Conservation (phyloP, 805 yeast species). For the Ogataea zsoltii region DNA sequence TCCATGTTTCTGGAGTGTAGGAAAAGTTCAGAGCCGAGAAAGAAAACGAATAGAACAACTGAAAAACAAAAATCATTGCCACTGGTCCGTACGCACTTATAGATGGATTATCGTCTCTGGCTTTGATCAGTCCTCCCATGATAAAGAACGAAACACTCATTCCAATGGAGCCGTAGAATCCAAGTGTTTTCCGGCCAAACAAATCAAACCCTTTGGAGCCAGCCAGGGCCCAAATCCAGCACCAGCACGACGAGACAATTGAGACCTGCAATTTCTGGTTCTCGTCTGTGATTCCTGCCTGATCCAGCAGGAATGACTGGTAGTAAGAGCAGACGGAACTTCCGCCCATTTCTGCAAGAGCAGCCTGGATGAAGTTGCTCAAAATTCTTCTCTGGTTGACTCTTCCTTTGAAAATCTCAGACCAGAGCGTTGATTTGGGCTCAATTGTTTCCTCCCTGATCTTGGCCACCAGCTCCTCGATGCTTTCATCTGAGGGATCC, state of each 20-base stretch:
- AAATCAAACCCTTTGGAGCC: slow-evolving; percentile 22
- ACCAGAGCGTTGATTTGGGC: slow-evolving; percentile 29
- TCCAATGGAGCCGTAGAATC: slow-evolving; percentile 14
- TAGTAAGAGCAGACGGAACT: slow-evolving; percentile 48
- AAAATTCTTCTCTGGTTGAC: slow-evolving; percentile 40
- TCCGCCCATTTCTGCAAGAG: slow-evolving; percentile 43
- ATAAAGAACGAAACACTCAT: slow-evolving; percentile 24
- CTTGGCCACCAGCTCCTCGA: slow-evolving; percentile 27
- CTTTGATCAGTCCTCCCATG: slow-evolving; percentile 23
- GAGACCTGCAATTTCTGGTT: slow-evolving; percentile 26
- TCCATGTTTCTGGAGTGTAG: slow-evolving; percentile 45
- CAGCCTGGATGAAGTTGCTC: slow-evolving; percentile 29
- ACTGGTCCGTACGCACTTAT: slow-evolving; percentile 31
- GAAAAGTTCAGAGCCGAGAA: slow-evolving; percentile 47
- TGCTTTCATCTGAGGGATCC: slow-evolving; percentile 32
- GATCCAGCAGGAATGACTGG: slow-evolving; percentile 35
- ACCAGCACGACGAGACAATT: slow-evolving; percentile 20
- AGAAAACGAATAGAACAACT: slow-evolving; percentile 43
- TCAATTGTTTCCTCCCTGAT: slow-evolving; percentile 33
- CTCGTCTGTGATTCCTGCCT: slow-evolving; percentile 23
- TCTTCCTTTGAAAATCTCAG: slow-evolving; percentile 33
- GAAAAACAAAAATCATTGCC: slow-evolving; percentile 54
- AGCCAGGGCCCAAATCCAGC: slow-evolving; percentile 19
- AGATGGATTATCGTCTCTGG: slow-evolving; percentile 2
- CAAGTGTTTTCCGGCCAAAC: slow-evolving; percentile 22